Conservation (phyloP, 148 eudicot genomes). For the Heliosperma pusillum region DNA sequence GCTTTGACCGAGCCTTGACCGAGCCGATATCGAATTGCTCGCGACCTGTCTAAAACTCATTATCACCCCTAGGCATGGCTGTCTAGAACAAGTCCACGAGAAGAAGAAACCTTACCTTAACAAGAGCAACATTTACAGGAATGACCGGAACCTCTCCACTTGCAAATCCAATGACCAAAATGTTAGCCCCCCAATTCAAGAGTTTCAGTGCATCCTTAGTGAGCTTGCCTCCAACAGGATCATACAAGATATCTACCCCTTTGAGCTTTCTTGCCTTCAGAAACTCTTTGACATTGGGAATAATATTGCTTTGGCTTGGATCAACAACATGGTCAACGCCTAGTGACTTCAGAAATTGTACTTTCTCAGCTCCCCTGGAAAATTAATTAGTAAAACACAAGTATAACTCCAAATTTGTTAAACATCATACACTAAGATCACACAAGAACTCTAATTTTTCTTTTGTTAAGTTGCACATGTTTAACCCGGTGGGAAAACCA, state of each 20-base stretch:
- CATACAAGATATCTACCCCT: slow-evolving; percentile 95
- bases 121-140: slow-evolving; percentile 89
- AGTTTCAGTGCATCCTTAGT: slow-evolving; percentile 75
- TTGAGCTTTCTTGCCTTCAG: slow-evolving; percentile 68
- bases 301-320: slow-evolving; percentile 52
- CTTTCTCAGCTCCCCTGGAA: slow-evolving; percentile 88
- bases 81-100: not conserved
- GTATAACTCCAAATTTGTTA: not conserved
- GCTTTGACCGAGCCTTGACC: too few species aligned
- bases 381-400: slow-evolving; percentile 11
- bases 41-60: too few species aligned
- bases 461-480: too few species aligned
- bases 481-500: too few species aligned
- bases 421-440: not conserved
- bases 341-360: slow-evolving; percentile 60
- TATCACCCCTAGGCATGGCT: too few species aligned
- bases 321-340: slow-evolving; percentile 95
- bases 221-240: slow-evolving; percentile 98
- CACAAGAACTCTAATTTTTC: not conserved
- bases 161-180: slow-evolving; percentile 90
- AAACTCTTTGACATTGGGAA: slow-evolving; percentile 73
- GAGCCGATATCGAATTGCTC: too few species aligned
- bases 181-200: slow-evolving; percentile 93
- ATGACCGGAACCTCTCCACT: slow-evolving; percentile 95
- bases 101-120: slow-evolving; percentile 55